A percentile compares a stretch with the other conserved stretches of the same genome.
These are phyloP conservation scores for Lichtheimia hyalospora DNA, from an alignment of 371 early-diverging fungal species.

Conservation along the genomic window DNA sequence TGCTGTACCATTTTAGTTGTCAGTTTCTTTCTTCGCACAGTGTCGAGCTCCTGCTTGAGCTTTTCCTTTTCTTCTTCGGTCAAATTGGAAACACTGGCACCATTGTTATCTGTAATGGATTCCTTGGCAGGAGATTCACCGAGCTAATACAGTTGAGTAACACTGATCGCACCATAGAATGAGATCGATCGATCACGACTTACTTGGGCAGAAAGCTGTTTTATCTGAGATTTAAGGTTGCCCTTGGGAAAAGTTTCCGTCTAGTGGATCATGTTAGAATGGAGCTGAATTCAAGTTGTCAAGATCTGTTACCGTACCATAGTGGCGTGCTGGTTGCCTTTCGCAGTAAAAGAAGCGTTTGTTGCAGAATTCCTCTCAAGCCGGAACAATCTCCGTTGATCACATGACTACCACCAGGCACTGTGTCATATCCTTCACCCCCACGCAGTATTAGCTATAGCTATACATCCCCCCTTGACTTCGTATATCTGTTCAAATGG, in stretches of 20 bases:
- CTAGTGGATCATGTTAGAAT: not conserved
- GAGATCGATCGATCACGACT: not conserved
- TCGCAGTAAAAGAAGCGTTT: too few species aligned
- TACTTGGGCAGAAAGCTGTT: not conserved
- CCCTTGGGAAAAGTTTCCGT: not conserved
- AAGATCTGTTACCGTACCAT: too few species aligned
- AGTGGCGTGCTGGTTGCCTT: too few species aligned
- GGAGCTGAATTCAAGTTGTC: too few species aligned
- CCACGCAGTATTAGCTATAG: too few species aligned
- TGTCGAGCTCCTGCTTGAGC: constrained; percentile 8
- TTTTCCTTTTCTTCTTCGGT: not conserved
- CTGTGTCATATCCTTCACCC: too few species aligned
- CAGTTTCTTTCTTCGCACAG: constrained; percentile 27
- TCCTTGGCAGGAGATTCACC: not conserved
- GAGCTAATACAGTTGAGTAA: not conserved
- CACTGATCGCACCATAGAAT: not conserved
- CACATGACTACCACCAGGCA: too few species aligned
- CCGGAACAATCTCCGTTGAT: too few species aligned
- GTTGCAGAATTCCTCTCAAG: too few species aligned
- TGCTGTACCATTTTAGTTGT: constrained; percentile 33
- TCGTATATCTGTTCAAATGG: too few species aligned
- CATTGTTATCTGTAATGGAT: not conserved
- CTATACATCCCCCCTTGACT: too few species aligned
- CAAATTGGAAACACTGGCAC: not conserved
- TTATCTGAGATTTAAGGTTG: not conserved